phyloP scores from a whole-genome alignment of 495 filamentous ascomycete species.

The Tuber umbilicatum region DNA sequence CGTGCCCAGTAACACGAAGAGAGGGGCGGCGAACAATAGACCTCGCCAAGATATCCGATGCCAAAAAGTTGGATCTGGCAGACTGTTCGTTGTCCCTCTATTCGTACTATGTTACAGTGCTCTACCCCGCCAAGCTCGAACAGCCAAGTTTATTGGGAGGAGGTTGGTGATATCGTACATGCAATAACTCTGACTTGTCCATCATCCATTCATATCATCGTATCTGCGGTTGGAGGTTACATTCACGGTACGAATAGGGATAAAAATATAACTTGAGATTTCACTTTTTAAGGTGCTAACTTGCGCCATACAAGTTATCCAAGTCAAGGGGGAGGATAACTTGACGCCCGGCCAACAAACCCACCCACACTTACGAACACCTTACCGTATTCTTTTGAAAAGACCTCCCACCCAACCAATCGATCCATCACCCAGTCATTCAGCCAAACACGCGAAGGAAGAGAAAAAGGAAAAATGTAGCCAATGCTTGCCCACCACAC shows the following conservation, averaged over 20 bases:
- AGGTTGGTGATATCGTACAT: not conserved
- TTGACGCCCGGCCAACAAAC: not conserved
- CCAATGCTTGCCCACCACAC: not conserved
- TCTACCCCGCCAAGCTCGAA: not conserved
- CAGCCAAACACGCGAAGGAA: not conserved
- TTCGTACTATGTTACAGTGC: not conserved
- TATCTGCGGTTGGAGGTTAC: not conserved
- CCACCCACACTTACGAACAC: not conserved
- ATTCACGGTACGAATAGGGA: not conserved
- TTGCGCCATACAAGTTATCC: not conserved
- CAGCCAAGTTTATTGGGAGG: not conserved
- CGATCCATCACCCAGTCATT: not conserved
- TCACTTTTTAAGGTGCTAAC: not conserved
- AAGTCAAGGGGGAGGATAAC: not conserved
- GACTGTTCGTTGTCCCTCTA: not conserved
- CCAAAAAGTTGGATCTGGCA: no score
- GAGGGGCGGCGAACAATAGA: not conserved
- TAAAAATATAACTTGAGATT: not conserved
- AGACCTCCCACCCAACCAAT: not conserved
- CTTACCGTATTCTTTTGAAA: not conserved
- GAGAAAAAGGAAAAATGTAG: not conserved
- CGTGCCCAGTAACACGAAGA: not conserved
- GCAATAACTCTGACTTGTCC: not conserved
- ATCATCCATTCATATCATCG: not conserved
- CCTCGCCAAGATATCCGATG: not conserved